Base-by-base conservation (phyloP, 140 eudicot species). In the Senecio squalidus region DNA sequence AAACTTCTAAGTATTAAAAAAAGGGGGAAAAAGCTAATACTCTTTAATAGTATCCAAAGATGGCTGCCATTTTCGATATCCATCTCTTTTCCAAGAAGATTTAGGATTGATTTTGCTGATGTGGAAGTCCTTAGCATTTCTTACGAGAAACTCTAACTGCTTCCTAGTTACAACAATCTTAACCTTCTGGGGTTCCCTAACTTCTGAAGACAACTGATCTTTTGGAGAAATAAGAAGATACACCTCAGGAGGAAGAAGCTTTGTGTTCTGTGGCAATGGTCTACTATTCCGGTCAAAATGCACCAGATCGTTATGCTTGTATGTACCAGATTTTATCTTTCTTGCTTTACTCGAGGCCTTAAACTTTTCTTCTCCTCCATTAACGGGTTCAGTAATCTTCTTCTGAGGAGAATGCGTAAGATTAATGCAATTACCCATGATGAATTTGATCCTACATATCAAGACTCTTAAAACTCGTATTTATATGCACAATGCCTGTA, bases 31-130 rank as follows among this genome's bases (percentile, higher is more conserved):
- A 30, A 58, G 16, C 10, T 1, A 33, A 76, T 75, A 75, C 70
- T 86, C 95, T 31, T 60, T 48, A 49, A 86, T 82, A 33, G 85
- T 58, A 64, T 66, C 79, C 10, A 86, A 45, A 49, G 75, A 74
- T 9, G 95, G 95, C 27, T 40, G 63, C 92, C 95, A 82, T 69
- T 64, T 74, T 61, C 14, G 67, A 56, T 55, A 60, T 7, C 80
- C 66, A 63, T 62, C 67, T 74, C 72, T 58, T 4, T 34, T 59
- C 50, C 24, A 46, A 33, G 73, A 38, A 45, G 70, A 70, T 17
- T 40, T 45, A 34, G 63, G 68, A 9, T 40, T 47, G 20, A 72
- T 43, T 23, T 63, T 68, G 50, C 59, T 59, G 71, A 74, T 62
- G 41, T 68, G 71, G 58, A 73, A 67, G 9, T 25, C 71, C 60